Evolutionary conservation across 768 basidiomycete genomes (phyloP).

Genomic region (Glaciozyma martinii): DNA sequence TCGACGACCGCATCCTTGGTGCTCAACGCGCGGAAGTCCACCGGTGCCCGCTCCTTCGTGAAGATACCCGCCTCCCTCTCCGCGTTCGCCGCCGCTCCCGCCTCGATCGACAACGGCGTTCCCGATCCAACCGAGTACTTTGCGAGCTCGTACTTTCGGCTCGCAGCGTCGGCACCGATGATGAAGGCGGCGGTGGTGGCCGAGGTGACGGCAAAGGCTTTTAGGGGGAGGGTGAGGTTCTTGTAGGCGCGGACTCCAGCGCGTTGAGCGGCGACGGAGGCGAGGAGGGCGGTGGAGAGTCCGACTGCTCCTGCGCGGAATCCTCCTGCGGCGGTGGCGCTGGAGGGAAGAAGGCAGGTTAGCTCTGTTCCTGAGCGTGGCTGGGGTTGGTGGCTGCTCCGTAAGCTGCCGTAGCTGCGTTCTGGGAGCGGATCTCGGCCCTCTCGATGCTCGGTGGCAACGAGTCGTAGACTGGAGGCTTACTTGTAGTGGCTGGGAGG

Average conservation of each 20-base stretch:
- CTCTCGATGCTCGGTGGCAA: too few species aligned
- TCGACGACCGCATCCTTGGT: conserved; percentile 25
- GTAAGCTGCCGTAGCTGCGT: too few species aligned
- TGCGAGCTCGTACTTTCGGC: conserved; percentile 25
- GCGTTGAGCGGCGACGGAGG: conserved; percentile 18
- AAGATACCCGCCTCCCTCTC: conserved; percentile 25
- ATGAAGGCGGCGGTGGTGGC: conserved; percentile 23
- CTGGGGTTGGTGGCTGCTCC: too few species aligned
- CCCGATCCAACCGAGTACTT: conserved; percentile 27
- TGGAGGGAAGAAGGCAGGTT: not conserved
- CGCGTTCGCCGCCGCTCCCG: not conserved
- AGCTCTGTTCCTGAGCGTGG: not conserved
- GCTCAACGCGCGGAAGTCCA: not conserved
- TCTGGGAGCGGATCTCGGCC: too few species aligned
- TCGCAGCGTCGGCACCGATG: conserved; percentile 22
- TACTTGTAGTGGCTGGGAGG: not conserved
- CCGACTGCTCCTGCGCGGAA: not conserved
- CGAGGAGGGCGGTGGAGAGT: not conserved
- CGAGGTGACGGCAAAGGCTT: conserved; percentile 28
- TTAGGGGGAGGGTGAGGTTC: conserved; percentile 27
- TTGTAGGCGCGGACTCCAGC: conserved; percentile 15
- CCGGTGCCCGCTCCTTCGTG: not conserved
- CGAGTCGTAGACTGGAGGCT: not conserved
- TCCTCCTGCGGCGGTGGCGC: conserved; percentile 1
- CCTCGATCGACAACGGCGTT: conserved; percentile 2